phyloP scores from a whole-genome alignment of 768 basidiomycete species.

The Brasilioporus rufonigricans region DNA sequence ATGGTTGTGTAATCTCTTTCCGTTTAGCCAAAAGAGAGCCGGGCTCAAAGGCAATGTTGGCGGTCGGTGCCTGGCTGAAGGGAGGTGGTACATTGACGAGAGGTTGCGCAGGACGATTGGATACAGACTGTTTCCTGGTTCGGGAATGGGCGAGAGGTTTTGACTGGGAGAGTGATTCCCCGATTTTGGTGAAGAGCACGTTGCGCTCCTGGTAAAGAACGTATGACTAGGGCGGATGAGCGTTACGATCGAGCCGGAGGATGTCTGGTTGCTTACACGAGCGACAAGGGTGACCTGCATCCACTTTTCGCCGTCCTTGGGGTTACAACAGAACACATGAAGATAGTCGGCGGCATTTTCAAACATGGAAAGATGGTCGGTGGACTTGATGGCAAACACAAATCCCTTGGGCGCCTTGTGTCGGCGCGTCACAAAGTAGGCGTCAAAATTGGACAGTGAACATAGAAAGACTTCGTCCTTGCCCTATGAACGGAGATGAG shows the following conservation, averaged over 20 bases:
- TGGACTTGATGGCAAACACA: constrained; percentile 85
- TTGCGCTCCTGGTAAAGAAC: constrained; percentile 79
- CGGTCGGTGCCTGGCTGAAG: constrained; percentile 26
- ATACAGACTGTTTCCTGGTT: constrained; percentile 36
- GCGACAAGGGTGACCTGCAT: constrained; percentile 78
- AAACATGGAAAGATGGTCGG: constrained; percentile 82
- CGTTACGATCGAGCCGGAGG: background rate
- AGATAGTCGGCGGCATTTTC: constrained; percentile 87
- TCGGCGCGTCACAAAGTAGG: constrained; percentile 71
- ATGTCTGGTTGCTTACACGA: constrained; percentile 50
- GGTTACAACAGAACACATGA: constrained; percentile 79
- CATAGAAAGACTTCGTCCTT: constrained; percentile 84
- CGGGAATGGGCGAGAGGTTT: constrained; percentile 38
- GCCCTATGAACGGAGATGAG: constrained; percentile 45
- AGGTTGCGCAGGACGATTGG: constrained; percentile 42
- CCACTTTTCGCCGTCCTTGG: constrained; percentile 74
- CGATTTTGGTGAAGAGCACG: constrained; percentile 41
- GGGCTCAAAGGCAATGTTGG: constrained; percentile 60
- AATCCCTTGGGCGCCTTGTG: constrained; percentile 84
- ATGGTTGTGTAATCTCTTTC: constrained; percentile 29
- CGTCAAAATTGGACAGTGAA: constrained; percentile 86
- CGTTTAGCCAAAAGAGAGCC: constrained; percentile 69
- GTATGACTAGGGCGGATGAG: constrained; percentile 58
- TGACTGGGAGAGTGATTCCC: constrained; percentile 23
- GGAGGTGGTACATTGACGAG: constrained; percentile 48